Evolutionary conservation across 1,139 yeast genomes (phyloP), one percentile per base, ranked within the genome.

Genomic region (Yamadazyma epiphylla): DNA sequence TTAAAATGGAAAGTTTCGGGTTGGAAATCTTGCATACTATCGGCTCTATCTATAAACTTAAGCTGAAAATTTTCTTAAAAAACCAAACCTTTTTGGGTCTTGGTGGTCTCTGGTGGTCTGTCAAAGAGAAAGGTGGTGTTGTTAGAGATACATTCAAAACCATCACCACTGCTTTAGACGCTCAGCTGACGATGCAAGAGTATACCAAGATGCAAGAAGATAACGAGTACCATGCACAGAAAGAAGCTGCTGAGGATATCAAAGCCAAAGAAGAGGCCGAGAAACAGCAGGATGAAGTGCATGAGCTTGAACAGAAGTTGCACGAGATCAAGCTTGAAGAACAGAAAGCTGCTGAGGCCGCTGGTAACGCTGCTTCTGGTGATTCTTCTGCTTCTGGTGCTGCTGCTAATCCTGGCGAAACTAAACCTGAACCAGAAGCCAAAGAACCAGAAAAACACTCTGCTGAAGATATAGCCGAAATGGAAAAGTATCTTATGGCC

Each of bases 1-100:
- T 91, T 39, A 89, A 89, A 52, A 80, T 87, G 84, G 97, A 89
- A 58, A 85, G 95, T 30, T 91, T 89, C 60, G 97, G 97, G 6
- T 64, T 88, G 30, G 95, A 89, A 52, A 81, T 89, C 27, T 70
- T 91, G 35, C 96, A 89, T 51, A 74, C 95, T 1, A 77, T 89
- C 35, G 97, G 97, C 12, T 64, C 72, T 23, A 77, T 85, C 6
- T 89, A 89, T 55, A 68, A 70, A 42, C 70, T 82, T 43, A 87
- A 87, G 49, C 75, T 88, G 19, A 70, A 61, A 44, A 74, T 73
- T 15, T 70, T 73, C 38, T 52, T 75, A 35, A 74, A 73, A 45
- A 70, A 71, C 30, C 95, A 86, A 48, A 80, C 81, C 36, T 76
- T 84, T 40, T 68, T 85, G 43, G 94, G 94, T 2, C 68, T 88